Percentiles rank a stretch among this genome's conserved stretches.
phyloP scores from a whole-genome alignment of 2,329 filamentous ascomycete genomes.

The Exophiala sp. region DNA sequence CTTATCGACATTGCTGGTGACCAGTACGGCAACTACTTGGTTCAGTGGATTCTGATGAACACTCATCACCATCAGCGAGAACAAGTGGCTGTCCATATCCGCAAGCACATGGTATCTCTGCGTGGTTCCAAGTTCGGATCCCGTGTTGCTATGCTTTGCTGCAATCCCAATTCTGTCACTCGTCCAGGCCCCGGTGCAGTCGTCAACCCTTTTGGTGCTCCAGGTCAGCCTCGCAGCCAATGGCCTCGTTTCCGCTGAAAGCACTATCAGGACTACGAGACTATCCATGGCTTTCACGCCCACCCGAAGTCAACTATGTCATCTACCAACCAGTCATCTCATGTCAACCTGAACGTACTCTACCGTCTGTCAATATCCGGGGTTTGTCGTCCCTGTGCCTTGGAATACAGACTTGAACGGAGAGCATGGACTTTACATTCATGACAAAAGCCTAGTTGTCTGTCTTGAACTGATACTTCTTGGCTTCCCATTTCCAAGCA shows the following conservation, averaged over 20 bases:
- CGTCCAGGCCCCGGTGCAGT: slow-evolving; percentile 78
- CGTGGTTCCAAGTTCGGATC: slow-evolving; percentile 98
- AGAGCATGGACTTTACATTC: slow-evolving; percentile 12
- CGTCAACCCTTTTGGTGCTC: slow-evolving; percentile 57
- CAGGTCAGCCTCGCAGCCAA: slow-evolving; percentile 49
- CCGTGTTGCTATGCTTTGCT: slow-evolving; percentile 97
- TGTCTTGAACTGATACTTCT: slow-evolving; percentile 19
- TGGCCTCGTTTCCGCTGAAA: slow-evolving; percentile 56
- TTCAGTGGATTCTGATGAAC: slow-evolving; percentile 94
- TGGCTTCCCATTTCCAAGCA: slow-evolving; percentile 17
- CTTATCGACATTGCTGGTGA: slow-evolving; percentile 96
- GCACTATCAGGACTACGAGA: neutral
- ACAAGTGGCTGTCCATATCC: slow-evolving; percentile 86
- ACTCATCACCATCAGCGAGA: slow-evolving; percentile 85
- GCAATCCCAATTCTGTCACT: slow-evolving; percentile 84
- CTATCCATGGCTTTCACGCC: neutral
- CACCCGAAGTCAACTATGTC: slow-evolving; percentile 15
- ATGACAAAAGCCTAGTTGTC: slow-evolving; percentile 12
- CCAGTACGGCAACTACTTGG: slow-evolving; percentile 97
- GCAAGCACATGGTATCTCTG: slow-evolving; percentile 99
- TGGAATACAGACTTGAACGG: slow-evolving; percentile 28
- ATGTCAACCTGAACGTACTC: slow-evolving; percentile 26
- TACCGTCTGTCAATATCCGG: slow-evolving; percentile 25
- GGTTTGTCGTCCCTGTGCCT: slow-evolving; percentile 25
- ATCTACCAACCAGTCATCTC: slow-evolving; percentile 28